These are phyloP conservation scores for Fraxinus sp. DNA, from an alignment of 305 asterid genomes.

Conservation along the genomic window DNA sequence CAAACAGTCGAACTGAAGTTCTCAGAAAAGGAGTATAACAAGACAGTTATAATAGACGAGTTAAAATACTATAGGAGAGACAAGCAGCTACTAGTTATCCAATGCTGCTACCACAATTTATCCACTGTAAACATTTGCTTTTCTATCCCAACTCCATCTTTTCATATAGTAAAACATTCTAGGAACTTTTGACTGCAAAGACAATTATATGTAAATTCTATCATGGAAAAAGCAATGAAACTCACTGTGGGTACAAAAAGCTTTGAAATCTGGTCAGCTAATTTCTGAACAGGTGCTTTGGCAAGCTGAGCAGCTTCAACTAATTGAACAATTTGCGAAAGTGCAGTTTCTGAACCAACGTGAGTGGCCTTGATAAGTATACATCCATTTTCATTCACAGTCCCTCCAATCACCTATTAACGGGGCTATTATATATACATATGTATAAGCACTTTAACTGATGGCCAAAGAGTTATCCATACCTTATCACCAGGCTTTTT, in stretches of 20 bases:
- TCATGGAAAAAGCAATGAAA: slow-evolving; percentile 23
- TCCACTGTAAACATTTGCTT: background rate
- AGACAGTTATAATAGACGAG: background rate
- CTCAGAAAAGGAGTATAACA: background rate
- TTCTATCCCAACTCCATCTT: slow-evolving; percentile 6
- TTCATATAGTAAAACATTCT: background rate
- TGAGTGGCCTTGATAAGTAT: slow-evolving; percentile 83
- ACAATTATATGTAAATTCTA: background rate
- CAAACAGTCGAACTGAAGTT: background rate
- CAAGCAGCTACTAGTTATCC: slow-evolving; percentile 1
- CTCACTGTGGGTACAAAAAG: slow-evolving; percentile 91
- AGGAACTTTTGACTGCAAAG: slow-evolving; percentile 3
- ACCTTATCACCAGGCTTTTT: slow-evolving; percentile 94
- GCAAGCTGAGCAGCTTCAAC: slow-evolving; percentile 99
- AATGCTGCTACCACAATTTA: background rate
- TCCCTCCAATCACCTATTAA: slow-evolving; percentile 89
- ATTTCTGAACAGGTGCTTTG: slow-evolving; percentile 96
- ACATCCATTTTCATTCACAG: slow-evolving; percentile 88
- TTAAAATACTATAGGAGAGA: background rate
- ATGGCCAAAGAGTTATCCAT: slow-evolving; percentile 23
- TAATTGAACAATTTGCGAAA: slow-evolving; percentile 89
- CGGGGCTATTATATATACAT: slow-evolving; percentile 14
- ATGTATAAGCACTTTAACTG: slow-evolving; percentile 11
- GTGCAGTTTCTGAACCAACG: slow-evolving; percentile 94
- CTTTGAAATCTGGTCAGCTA: slow-evolving; percentile 92